Percentiles rank a stretch among this genome's conserved stretches.
phyloP scores from a whole-genome alignment of 495 filamentous ascomycete species.

The Neurospora sp. region DNA sequence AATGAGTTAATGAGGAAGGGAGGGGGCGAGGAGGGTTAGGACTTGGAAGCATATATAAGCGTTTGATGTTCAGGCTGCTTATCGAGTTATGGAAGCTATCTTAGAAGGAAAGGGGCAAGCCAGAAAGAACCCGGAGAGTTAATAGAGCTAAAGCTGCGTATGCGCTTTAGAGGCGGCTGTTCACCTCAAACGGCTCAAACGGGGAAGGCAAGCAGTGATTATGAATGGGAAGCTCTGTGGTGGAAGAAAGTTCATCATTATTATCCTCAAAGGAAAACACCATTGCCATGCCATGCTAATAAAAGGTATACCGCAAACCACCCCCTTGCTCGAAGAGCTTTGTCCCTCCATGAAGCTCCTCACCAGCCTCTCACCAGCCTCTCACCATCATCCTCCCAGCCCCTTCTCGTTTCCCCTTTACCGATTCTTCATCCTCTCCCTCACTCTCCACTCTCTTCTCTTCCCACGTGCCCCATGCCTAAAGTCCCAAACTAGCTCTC shows the following conservation, averaged over 20 bases:
- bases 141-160: background rate
- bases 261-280: background rate
- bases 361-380: background rate
- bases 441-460: background rate
- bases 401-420: background rate
- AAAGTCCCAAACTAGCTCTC: constrained; percentile 43
- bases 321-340: background rate
- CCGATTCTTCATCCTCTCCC: background rate
- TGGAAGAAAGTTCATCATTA: background rate
- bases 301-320: background rate
- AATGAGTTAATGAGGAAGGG: background rate
- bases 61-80: background rate
- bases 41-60: background rate
- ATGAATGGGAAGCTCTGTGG: too few relatives aligned
- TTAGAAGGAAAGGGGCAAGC: background rate
- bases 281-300: constrained; percentile 6
- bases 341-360: background rate
- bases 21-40: background rate
- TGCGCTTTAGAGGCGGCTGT: too few relatives aligned
- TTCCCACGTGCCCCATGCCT: background rate
- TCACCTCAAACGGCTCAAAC: too few relatives aligned
- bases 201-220: too few relatives aligned
- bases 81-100: background rate
- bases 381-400: background rate
- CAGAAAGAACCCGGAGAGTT: background rate